These are phyloP conservation scores for Neonectria punicea DNA, from an alignment of 2,329 filamentous ascomycete genomes.

Conservation along the genomic window DNA sequence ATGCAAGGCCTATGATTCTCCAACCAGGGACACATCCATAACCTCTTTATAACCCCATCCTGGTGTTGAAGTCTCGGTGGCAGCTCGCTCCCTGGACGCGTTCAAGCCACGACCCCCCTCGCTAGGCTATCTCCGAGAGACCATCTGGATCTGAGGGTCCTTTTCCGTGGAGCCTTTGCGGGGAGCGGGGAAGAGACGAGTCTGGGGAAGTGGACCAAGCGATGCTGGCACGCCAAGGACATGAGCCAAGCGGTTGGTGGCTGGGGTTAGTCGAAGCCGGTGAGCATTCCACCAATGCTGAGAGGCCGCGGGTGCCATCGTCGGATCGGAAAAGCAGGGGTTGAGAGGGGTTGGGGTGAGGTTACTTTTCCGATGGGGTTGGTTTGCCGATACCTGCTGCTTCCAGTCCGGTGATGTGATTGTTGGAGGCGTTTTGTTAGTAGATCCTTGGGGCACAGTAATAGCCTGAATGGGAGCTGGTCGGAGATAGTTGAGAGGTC, in stretches of 20 bases:
- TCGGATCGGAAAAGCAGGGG: constrained; percentile 3
- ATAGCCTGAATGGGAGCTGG: background rate
- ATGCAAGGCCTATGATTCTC: background rate
- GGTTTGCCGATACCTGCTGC: background rate
- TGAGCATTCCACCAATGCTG: background rate
- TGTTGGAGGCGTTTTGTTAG: background rate
- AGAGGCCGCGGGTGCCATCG: background rate
- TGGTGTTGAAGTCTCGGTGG: background rate
- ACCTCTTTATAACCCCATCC: background rate
- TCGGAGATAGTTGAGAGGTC: background rate
- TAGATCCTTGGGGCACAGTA: background rate
- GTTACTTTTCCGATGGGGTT: background rate
- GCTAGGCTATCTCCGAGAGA: background rate
- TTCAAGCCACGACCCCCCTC: background rate
- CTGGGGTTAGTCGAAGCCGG: background rate
- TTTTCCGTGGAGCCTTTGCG: constrained; percentile 7
- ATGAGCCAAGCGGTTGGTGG: background rate
- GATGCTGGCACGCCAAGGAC: background rate
- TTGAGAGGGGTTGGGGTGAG: background rate
- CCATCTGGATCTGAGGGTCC: background rate
- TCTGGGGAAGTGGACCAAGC: constrained; percentile 4
- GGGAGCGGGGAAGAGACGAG: background rate
- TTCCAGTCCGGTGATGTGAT: background rate
- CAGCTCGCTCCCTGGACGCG: background rate
- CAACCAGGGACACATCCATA: background rate